Base-by-base conservation (phyloP, 352 stramenopile species). In the Phytopythium delawarense region DNA sequence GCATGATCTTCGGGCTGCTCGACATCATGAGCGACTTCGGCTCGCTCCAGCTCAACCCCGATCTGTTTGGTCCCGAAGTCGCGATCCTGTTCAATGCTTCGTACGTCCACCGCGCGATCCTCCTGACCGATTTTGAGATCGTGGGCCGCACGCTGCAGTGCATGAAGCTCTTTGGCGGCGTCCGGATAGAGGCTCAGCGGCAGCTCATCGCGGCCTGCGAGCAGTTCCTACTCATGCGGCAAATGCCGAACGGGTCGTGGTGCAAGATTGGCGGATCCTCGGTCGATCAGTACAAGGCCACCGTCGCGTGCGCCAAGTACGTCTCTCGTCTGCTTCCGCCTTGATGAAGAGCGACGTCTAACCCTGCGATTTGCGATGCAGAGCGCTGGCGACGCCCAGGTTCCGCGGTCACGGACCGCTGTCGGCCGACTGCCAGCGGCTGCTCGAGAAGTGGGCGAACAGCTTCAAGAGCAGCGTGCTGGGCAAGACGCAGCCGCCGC, bases 1-100 rank as follows among this genome's bases (percentile, higher is more conserved):
- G 82, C 34, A 89, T 89, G 78, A 82, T 95, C 46, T 95, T 91
- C 64, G 78, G 75, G 0, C 57, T 92, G 25, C 57, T 95, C 5
- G 87, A 95, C 55, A 75, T 95, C 46, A 76, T 87, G 63, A 92
- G 82, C 65, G 75, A 91, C 59, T 92, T 94, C 63, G 82, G 87
- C 7, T 78, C 87, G 18, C 63, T 92, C 25, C 78, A 88, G 64
- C 72, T 95, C 11, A 84, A 88, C 23, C 61, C 76, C 1, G 69
- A 84, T 57, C 54, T 89, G 21, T 93, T 95, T 45, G 78, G 78
- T 20, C 78, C 79, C 3, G 87, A 95, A 51, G 64, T 81, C 18
- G 87, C 80, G 62, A 78, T 94, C 65, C 81, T 95, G 25, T 91
- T 79, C 61, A 93, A 92, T 63, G 42, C 63, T 49, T 65, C 75